Base-by-base conservation (phyloP, 305 asterid species). In the Withania somnifera region DNA sequence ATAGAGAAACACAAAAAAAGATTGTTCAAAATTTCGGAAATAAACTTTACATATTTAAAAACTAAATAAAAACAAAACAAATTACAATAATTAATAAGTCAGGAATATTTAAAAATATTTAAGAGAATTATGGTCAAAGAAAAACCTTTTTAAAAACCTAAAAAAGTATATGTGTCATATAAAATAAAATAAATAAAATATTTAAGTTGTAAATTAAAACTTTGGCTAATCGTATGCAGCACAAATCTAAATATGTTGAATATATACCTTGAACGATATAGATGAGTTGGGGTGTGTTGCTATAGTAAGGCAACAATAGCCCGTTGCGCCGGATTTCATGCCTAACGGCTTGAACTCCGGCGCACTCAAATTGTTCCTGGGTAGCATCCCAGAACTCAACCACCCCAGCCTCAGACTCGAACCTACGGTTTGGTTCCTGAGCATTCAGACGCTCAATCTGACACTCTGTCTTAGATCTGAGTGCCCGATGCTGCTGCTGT, bases 281-380 rank as follows among this genome's bases (percentile, higher is more conserved):
- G 80, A 89, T 82, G 61, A 91, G 63, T 77, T 86, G 90, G 32
- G 92, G 93, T 1, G 95, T 93, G 79, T 91, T 92, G 82, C 89
- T 91, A 84, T 87, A 92, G 87, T 90, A 90, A 1, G 98, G 98
- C 58, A 92, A 77, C 82, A 92, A 75, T 6, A 93, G 90, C 11
- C 95, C 93, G 20, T 42, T 83, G 1, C 84, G 84, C 77, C 88
- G 69, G 40, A 93, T 86, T 2, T 36, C 40, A 13, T 90, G 89
- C 78, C 85, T 84, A 7, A 87, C 88, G 2, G 90, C 92, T 0
- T 87, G 87, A 6, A 90, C 90, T 3, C 97, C 93, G 13, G 94
- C 98, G 76, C 97, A 93, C 78, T 87, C 87, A n/a, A 91, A 81
- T 78, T 89, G 91, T 79, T 85, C 64, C 38, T 87, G 82, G 80